Base-by-base conservation (phyloP, 768 basidiomycete species). In the Tubosaeta brunneosetosa region DNA sequence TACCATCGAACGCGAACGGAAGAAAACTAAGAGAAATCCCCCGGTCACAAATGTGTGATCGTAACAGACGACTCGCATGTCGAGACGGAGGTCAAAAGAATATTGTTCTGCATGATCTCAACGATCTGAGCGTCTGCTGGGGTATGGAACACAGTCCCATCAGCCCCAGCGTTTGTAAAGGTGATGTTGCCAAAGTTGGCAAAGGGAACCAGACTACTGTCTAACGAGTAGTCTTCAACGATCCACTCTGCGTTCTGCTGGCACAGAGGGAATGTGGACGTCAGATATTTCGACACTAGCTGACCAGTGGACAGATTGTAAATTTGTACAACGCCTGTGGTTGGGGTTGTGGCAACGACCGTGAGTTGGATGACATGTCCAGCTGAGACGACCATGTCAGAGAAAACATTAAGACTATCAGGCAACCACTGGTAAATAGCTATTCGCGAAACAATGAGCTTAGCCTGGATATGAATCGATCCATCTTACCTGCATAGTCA, bases 391-490 rank as follows among this genome's bases (percentile, higher is more conserved):
- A 1, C 2, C 16, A 55, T 32, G 22, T 8, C 37, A 29, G 19
- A 2, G n/a, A 43, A 36, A 14, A 32, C 8, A 9, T 16, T 2
- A 38, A 26, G 6, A 11, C 12, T 1, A 0, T 4, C 42, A 2
- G 49, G 54, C 7, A 17, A 36, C 54, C 49, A 55, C 27, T 55
- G 27, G 29, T 33, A 47, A 45, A 45, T 47, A 19, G 54, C 49
- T 51, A 8, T 31, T 11, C n/a, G 37, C 2, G 4, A 7, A 26
- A n/a, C 14, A 14, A 14, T 50, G 12, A 44, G 12, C 38, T 31
- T 2, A 16, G 4, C n/a, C 9, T 3, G 10, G 10, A 22, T 10
- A 22, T 6, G 5, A 3, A 33, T 44, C 11, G 9, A 19, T 6
- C 10, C 6, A 17, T 29, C 47, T 42, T 16, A 55, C 53, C 44